phyloP scores from a whole-genome alignment of 106 monocot species.

The Allium fistulosum region DNA sequence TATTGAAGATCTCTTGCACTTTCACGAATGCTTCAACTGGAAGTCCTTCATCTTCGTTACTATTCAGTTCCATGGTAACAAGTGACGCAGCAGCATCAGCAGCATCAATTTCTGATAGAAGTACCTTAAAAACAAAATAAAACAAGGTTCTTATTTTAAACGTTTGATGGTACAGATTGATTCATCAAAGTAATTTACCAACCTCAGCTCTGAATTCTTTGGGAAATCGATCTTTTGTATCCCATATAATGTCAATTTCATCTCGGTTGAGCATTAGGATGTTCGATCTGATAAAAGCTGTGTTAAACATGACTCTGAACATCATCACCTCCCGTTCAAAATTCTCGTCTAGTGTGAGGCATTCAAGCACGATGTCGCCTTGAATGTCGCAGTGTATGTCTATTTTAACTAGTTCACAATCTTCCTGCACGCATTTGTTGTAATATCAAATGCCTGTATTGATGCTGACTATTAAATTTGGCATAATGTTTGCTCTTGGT shows the following conservation, averaged over 20 bases:
- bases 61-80: slow-evolving; percentile 31
- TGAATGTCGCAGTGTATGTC: slow-evolving; percentile 84
- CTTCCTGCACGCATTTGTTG: slow-evolving; percentile 43
- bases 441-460: background rate
- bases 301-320: slow-evolving; percentile 96
- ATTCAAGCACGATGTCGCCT: slow-evolving; percentile 95
- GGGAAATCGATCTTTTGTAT: slow-evolving; percentile 73
- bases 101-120: slow-evolving; percentile 84
- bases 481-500: background rate
- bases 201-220: slow-evolving; percentile 95
- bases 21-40: slow-evolving; percentile 83
- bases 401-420: slow-evolving; percentile 88
- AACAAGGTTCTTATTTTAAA: background rate
- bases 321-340: slow-evolving; percentile 79
- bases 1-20: slow-evolving; percentile 84
- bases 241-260: slow-evolving; percentile 90
- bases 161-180: too few relatives aligned
- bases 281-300: slow-evolving; percentile 92
- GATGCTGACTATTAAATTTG: background rate
- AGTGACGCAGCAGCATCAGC: slow-evolving; percentile 34
- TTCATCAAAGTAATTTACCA: background rate
- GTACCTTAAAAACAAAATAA: slow-evolving; percentile 47
- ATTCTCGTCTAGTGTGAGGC: slow-evolving; percentile 74
- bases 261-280: slow-evolving; percentile 93
- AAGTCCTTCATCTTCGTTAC: slow-evolving; percentile 63